These are phyloP conservation scores for Penicillium cinerascens DNA, from an alignment of 495 filamentous ascomycete genomes.

Conservation along the genomic window DNA sequence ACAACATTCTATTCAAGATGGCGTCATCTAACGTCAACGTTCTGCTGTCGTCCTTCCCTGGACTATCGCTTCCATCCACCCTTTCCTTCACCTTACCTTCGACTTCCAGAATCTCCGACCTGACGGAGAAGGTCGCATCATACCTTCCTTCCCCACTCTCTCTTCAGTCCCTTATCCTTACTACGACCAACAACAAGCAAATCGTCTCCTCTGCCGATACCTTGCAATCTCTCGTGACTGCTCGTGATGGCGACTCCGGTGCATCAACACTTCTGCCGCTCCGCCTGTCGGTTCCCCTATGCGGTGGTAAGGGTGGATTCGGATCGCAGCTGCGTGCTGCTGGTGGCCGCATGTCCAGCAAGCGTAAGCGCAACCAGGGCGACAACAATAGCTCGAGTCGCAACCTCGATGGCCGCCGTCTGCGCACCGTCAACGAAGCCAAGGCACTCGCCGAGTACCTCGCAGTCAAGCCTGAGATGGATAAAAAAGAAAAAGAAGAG, in stretches of 20 bases:
- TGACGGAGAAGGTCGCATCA: conserved; percentile 57
- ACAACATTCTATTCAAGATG: conserved; percentile 23
- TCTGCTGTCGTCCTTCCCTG: conserved; percentile 76
- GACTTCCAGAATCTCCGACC: conserved; percentile 61
- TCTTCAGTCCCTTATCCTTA: conserved; percentile 62
- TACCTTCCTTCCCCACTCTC: conserved; percentile 56
- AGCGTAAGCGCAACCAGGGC: conserved; percentile 80
- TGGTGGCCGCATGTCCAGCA: conserved; percentile 94
- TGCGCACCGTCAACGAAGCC: conserved; percentile 89
- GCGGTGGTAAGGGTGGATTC: conserved; percentile 95
- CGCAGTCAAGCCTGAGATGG: conserved; percentile 95
- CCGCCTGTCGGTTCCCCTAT: conserved; percentile 68
- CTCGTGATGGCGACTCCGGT: conserved; percentile 23
- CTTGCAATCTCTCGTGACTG: conserved; percentile 23
- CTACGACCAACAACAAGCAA: conserved; percentile 75
- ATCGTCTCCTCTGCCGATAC: conserved; percentile 45
- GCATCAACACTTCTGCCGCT: conserved; percentile 74
- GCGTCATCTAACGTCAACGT: conserved; percentile 63
- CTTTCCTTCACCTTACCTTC: conserved; percentile 65
- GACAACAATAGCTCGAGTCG: conserved; percentile 84
- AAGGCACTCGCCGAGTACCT: conserved; percentile 94
- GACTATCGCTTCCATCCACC: conserved; percentile 75
- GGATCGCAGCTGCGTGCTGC: conserved; percentile 95
- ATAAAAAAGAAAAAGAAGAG: conserved; percentile 83
- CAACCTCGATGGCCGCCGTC: conserved; percentile 86